Evolutionary conservation across 2,329 filamentous ascomycete species (phyloP).

Genomic region (Cytospora mali): DNA sequence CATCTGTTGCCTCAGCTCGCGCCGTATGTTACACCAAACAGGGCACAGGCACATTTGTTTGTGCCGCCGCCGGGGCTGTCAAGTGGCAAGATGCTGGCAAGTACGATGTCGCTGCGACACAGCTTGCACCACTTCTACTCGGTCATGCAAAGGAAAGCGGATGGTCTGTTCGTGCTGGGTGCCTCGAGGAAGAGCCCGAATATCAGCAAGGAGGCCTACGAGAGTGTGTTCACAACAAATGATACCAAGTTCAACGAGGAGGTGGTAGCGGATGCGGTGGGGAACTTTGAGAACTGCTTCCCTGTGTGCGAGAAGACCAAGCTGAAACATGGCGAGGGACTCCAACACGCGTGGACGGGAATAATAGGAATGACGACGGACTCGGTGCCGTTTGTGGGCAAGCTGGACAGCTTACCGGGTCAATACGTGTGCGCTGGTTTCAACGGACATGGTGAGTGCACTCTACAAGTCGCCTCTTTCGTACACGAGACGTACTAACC

Average conservation of each 20-base stretch:
- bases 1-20: constrained; percentile 41
- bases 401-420: constrained; percentile 42
- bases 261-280: constrained; percentile 42
- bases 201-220: constrained; percentile 37
- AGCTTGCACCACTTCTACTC: constrained; percentile 52
- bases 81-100: constrained; percentile 38
- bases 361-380: constrained; percentile 52
- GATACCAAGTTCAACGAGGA: constrained; percentile 45
- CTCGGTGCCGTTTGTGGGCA: constrained; percentile 49
- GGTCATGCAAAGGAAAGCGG: constrained; percentile 47
- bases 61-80: constrained; percentile 43
- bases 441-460: constrained; percentile 48
- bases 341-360: constrained; percentile 50
- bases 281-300: constrained; percentile 41
- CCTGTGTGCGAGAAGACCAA: constrained; percentile 32
- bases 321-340: constrained; percentile 43
- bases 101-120: constrained; percentile 50
- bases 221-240: constrained; percentile 40
- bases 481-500: neutral
- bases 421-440: constrained; percentile 54
- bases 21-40: constrained; percentile 44
- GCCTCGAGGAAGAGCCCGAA: constrained; percentile 46
- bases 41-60: constrained; percentile 48
- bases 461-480: neutral
- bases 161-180: constrained; percentile 48